Percentiles rank a stretch among this genome's conserved stretches.
phyloP scores from a whole-genome alignment of 306 rosid genomes.

The Abrus precatorius region DNA sequence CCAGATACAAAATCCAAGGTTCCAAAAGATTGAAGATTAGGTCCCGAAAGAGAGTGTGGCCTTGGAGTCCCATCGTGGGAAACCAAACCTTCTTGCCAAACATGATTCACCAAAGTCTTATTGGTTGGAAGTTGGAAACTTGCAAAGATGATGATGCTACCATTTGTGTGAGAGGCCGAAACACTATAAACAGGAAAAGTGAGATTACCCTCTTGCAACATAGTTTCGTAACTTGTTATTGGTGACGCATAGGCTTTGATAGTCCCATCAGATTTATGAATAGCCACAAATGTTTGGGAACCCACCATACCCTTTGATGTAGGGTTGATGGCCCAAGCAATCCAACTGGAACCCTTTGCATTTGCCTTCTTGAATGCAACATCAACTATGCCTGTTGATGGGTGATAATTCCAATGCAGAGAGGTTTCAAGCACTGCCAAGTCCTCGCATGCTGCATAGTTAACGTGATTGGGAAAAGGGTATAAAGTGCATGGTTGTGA shows the following conservation, averaged over 20 bases:
- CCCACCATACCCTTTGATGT: constrained; percentile 58
- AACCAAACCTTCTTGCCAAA: constrained; percentile 56
- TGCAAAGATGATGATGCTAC: constrained; percentile 36
- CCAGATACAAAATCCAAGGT: constrained; percentile 40
- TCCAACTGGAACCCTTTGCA: constrained; percentile 39
- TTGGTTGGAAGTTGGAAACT: constrained; percentile 42
- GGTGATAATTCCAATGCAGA: constrained; percentile 50
- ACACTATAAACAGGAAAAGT: constrained; percentile 40
- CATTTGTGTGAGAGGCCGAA: neutral
- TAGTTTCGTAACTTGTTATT: constrained; percentile 6
- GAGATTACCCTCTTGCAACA: constrained; percentile 36
- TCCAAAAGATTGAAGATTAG: constrained; percentile 45
- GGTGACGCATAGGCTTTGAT: constrained; percentile 44
- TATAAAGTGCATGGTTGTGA: constrained; percentile 13
- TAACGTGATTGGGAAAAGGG: constrained; percentile 7
- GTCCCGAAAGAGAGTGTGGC: constrained; percentile 16
- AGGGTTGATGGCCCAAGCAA: constrained; percentile 64
- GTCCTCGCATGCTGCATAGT: constrained; percentile 42
- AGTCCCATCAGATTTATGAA: constrained; percentile 32
- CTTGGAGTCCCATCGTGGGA: constrained; percentile 10
- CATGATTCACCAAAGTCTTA: constrained; percentile 8
- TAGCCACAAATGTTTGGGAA: constrained; percentile 47
- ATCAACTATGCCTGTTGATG: constrained; percentile 25
- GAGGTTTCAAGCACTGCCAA: constrained; percentile 45
- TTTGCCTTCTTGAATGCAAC: constrained; percentile 48